Conservation (phyloP, 495 filamentous ascomycete genomes). For the Aspergillus panamensis region DNA sequence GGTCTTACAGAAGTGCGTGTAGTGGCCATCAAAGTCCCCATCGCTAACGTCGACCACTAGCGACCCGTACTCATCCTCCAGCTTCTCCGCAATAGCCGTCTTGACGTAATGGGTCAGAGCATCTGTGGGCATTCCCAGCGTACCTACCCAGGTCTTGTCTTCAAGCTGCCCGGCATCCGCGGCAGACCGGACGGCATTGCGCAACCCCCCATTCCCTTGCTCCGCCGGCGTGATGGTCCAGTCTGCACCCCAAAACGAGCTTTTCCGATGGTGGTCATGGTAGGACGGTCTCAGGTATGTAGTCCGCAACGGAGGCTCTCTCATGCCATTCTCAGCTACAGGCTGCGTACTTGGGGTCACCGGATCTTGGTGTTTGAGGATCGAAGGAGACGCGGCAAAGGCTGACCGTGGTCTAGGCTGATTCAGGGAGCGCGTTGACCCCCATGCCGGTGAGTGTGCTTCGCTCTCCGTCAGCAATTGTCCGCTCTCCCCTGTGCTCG, state of each 20-base stretch:
- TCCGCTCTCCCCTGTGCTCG: constrained; percentile 16
- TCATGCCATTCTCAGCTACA: constrained; percentile 23
- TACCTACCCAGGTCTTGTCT: constrained; percentile 83
- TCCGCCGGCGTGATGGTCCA: constrained; percentile 84
- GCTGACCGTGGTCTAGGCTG: constrained; percentile 71
- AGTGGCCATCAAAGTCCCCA: constrained; percentile 87
- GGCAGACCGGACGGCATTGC: constrained; percentile 79
- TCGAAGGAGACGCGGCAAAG: constrained; percentile 65
- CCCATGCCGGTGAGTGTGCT: constrained; percentile 58
- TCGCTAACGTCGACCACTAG: constrained; percentile 80
- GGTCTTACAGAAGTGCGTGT: constrained; percentile 89
- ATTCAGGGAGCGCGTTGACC: constrained; percentile 56
- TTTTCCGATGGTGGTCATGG: constrained; percentile 43
- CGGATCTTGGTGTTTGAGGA: constrained; percentile 62
- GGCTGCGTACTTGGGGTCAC: constrained; percentile 31
- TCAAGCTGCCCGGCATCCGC: constrained; percentile 57
- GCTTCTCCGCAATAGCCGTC: constrained; percentile 70
- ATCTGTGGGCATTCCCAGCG: constrained; percentile 88
- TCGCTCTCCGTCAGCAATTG: constrained; percentile 40
- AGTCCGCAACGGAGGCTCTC: constrained; percentile 17
- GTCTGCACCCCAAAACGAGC: constrained; percentile 58
- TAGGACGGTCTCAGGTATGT: constrained; percentile 6
- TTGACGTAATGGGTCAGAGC: constrained; percentile 65
- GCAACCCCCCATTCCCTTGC: constrained; percentile 86
- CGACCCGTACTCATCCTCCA: constrained; percentile 76